Conservation (phyloP, 202 grass and related monocot genomes). For the Musa balbisiana region DNA sequence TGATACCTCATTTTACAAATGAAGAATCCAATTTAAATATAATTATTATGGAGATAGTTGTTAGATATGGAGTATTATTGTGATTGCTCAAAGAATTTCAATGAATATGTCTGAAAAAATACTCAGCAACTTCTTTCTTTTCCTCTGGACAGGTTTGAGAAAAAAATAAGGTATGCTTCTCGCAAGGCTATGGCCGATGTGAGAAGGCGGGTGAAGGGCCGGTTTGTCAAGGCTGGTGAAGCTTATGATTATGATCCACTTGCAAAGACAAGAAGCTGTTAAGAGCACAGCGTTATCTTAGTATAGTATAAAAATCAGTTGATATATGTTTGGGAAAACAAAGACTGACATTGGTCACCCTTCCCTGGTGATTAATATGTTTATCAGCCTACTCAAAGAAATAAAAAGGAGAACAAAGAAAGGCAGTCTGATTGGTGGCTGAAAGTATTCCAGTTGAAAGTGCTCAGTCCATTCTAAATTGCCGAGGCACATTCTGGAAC, state of each 20-base stretch:
- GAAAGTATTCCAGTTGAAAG: background rate
- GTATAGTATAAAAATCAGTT: constrained; percentile 29
- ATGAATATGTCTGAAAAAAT: background rate
- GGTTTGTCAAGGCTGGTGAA: constrained; percentile 92
- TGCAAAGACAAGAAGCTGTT: constrained; percentile 71
- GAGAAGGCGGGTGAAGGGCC: constrained; percentile 84
- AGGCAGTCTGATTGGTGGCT: background rate
- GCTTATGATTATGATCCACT: constrained; percentile 98
- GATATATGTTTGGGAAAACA: constrained; percentile 21
- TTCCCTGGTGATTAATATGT: constrained; percentile 12
- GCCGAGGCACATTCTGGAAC: no score
- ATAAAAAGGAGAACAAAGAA: constrained; percentile 22
- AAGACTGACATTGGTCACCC: background rate
- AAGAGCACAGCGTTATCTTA: constrained; percentile 24
- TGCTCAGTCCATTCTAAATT: background rate
- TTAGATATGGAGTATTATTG: no score
- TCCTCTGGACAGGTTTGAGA: constrained; percentile 58
- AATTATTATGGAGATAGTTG: no score
- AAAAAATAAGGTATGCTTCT: constrained; percentile 97
- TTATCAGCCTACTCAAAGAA: constrained; percentile 16
- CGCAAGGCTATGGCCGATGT: constrained; percentile 98
- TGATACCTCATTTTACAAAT: no score
- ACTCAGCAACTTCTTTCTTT: background rate
- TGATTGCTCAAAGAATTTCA: no score
- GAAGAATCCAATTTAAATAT: no score